Base-by-base conservation (phyloP, 2,329 filamentous ascomycete genomes). In the Coccinonectria pachysandricola region DNA sequence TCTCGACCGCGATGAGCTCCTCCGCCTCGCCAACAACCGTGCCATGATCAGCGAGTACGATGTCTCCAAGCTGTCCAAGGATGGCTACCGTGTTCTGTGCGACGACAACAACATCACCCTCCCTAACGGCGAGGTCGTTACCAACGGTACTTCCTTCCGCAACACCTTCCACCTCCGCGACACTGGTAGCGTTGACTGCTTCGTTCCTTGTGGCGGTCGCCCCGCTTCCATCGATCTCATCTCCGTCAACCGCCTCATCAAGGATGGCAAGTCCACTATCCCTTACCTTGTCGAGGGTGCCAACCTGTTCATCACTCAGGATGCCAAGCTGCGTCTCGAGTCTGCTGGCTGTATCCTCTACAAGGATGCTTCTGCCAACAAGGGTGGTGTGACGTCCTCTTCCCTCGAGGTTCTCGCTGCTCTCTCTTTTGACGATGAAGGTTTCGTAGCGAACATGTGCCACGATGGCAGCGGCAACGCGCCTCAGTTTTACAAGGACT, bases 291-390 rank as follows among this genome's bases (percentile, higher is more conserved):
- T 98, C 22, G 91, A 98, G 60, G 91, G 91, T 27, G 91, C 91
- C 57, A 98, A 96, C 56, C 68, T 98, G 28, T 98, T 98, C 71
- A 92, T 98, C 60, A 95, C 91, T 1, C 91, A 98, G 58, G 91
- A 98, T 48, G 88, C 88, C 45, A 96, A 96, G 65, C 71, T 96
- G 29, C 82, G 86, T 13, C 75, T 98, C 9, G 91, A 98, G 62
- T 79, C 85, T 45, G 87, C 88, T n/a, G 91, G 91, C 34, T 92
- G 85, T 50, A 75, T 96, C 45, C 60, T 98, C 20, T 95, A 86
- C 77, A 98, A 98, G 64, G 91, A 98, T 56, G 91, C 91, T 5
- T 94, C 85, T 19, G 87, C 88, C 30, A 98, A 98, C 72, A 98
- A 98, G 68, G 91, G 91, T 40, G 91, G 91, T 54, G 91, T 98